Conservation (phyloP, 352 stramenopile genomes). For the Phytophthora pseudosyringae region DNA sequence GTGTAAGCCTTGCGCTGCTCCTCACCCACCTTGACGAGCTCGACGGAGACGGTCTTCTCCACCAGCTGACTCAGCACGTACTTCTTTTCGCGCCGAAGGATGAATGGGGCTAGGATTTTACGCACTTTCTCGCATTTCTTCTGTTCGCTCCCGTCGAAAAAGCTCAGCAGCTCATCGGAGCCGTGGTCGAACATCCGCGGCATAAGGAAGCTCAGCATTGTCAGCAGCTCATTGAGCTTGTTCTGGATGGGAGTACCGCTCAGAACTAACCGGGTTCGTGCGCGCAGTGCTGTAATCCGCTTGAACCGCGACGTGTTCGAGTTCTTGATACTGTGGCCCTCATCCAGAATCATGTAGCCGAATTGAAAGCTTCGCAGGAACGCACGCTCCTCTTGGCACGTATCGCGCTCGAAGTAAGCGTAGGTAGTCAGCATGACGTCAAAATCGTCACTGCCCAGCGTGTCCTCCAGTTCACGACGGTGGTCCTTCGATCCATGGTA, state of each 20-base stretch:
- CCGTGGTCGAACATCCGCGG: conserved; percentile 90
- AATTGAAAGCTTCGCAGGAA: conserved; percentile 84
- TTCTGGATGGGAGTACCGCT: conserved; percentile 93
- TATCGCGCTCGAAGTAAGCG: conserved; percentile 91
- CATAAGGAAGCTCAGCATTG: conserved; percentile 93
- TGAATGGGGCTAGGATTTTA: conserved; percentile 97
- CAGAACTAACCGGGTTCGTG: conserved; percentile 77
- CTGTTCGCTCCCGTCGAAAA: conserved; percentile 83
- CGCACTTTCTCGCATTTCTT: conserved; percentile 88
- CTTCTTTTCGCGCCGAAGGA: conserved; percentile 96
- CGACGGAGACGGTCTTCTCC: conserved; percentile 82
- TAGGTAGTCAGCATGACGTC: conserved; percentile 93
- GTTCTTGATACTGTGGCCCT: conserved; percentile 95
- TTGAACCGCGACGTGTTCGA: conserved; percentile 90
- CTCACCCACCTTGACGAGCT: conserved; percentile 84
- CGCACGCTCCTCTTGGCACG: conserved; percentile 79
- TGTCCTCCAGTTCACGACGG: conserved; percentile 63
- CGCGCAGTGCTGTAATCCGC: conserved; percentile 81
- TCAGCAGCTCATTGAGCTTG: conserved; percentile 87
- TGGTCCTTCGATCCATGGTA: conserved; percentile 82
- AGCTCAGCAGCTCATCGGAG: conserved; percentile 79
- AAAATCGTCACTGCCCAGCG: conserved; percentile 56
- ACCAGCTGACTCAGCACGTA: conserved; percentile 95
- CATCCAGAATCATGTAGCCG: conserved; percentile 95
- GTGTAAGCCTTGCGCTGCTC: conserved; percentile 91